Evolutionary conservation across 345 rosid genomes (phyloP).

Genomic region (Citrus inodora): DNA sequence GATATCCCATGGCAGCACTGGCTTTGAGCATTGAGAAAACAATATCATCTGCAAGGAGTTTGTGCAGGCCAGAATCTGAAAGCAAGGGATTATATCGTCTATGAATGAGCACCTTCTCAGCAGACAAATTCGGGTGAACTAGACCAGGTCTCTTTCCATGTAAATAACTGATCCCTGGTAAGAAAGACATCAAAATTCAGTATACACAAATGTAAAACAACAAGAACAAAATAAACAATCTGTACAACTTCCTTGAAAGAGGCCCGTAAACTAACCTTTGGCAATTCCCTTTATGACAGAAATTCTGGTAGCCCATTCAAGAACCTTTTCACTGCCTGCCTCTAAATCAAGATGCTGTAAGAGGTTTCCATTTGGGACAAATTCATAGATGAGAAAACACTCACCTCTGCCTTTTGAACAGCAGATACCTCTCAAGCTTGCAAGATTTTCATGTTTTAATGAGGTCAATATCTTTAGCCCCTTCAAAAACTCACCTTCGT

Average conservation of each 20-base stretch:
- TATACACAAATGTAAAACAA: not conserved
- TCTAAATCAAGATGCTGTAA: constrained; percentile 69
- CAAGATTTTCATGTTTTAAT: constrained; percentile 75
- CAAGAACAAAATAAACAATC: not conserved
- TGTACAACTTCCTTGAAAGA: not conserved
- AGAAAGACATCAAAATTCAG: constrained; percentile 2
- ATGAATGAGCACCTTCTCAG: constrained; percentile 77
- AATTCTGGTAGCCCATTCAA: constrained; percentile 83
- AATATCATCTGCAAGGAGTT: constrained; percentile 82
- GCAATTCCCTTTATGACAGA: constrained; percentile 81
- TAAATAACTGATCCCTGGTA: constrained; percentile 68
- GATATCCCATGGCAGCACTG: constrained; percentile 98
- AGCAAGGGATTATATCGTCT: constrained; percentile 64
- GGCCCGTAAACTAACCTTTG: constrained; percentile 46
- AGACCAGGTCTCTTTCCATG: constrained; percentile 70
- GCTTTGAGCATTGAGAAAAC: constrained; percentile 89
- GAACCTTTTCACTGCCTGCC: constrained; percentile 55
- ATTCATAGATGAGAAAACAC: constrained; percentile 83
- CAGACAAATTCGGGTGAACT: constrained; percentile 82
- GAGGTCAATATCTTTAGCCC: constrained; percentile 72
- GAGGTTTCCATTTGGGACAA: constrained; percentile 78
- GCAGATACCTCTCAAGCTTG: constrained; percentile 83
- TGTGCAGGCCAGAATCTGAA: constrained; percentile 81
- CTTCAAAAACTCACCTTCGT: constrained; percentile 73
- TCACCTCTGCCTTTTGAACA: constrained; percentile 96